A percentile compares a stretch with the other conserved stretches of the same genome.
phyloP scores from a whole-genome alignment of 2,329 filamentous ascomycete genomes.

The Aspergillus neoniger region DNA sequence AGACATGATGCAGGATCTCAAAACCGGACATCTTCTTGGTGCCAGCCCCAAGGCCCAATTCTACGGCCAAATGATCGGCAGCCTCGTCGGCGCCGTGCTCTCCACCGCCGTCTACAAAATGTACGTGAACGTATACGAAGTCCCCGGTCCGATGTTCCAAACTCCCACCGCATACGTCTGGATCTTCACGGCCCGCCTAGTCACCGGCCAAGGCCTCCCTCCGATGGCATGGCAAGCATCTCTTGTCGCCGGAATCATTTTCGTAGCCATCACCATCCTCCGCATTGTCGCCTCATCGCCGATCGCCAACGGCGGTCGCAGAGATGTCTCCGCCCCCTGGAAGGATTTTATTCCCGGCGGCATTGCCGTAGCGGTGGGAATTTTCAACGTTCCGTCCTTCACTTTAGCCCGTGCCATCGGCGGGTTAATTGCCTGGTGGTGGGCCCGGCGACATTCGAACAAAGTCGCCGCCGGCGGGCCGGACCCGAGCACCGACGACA shows the following conservation, averaged over 20 bases:
- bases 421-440: constrained; percentile 76
- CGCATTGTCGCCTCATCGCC: constrained; percentile 59
- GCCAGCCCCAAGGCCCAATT: constrained; percentile 94
- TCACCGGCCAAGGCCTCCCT: constrained; percentile 87
- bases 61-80: constrained; percentile 92
- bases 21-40: constrained; percentile 90
- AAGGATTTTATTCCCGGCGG: constrained; percentile 80
- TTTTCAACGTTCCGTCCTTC: constrained; percentile 97
- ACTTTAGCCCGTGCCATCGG: constrained; percentile 85
- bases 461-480: constrained; percentile 16
- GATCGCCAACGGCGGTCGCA: constrained; percentile 32
- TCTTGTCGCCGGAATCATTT: constrained; percentile 70
- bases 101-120: constrained; percentile 85
- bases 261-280: constrained; percentile 68
- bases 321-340: constrained; percentile 57
- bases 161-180: constrained; percentile 95
- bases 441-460: constrained; percentile 55
- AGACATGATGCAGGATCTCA: constrained; percentile 95
- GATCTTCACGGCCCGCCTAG: constrained; percentile 92
- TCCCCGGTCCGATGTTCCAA: constrained; percentile 87
- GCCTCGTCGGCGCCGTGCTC: constrained; percentile 79
- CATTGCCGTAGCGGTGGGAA: constrained; percentile 94
- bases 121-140: constrained; percentile 85
- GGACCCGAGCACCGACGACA: background rate
- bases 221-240: constrained; percentile 81